phyloP scores from a whole-genome alignment of 176 grass and related monocot genomes.

The Olyra latifolia region DNA sequence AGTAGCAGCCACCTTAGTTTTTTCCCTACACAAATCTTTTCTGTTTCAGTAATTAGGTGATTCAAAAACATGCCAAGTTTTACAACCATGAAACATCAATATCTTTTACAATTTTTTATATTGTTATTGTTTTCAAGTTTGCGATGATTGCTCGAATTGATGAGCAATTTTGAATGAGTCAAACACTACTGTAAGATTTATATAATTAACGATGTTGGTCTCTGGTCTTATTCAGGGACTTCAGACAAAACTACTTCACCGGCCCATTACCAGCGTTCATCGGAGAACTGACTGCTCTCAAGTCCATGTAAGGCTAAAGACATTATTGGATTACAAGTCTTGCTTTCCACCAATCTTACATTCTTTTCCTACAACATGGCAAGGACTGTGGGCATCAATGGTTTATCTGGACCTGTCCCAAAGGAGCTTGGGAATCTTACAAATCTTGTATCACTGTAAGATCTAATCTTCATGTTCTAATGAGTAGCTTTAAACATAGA shows the following conservation, averaged over 20 bases:
- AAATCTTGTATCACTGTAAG: constrained; percentile 63
- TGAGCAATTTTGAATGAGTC: neutral
- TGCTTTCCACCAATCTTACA: neutral
- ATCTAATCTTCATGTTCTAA: neutral
- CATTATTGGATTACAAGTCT: neutral
- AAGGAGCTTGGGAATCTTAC: constrained; percentile 82
- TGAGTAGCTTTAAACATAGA: neutral
- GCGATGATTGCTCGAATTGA: neutral
- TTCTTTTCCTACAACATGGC: constrained; percentile 22
- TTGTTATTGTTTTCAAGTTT: neutral
- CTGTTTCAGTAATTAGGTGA: neutral
- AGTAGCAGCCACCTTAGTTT: neutral
- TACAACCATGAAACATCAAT: neutral
- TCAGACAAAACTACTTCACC: constrained; percentile 62
- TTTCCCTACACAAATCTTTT: neutral
- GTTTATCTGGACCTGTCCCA: constrained; percentile 79
- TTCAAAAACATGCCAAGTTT: neutral
- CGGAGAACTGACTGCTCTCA: constrained; percentile 65
- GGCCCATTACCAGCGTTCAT: constrained; percentile 76
- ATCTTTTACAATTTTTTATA: neutral
- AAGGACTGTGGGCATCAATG: constrained; percentile 69
- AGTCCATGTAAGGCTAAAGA: constrained; percentile 47
- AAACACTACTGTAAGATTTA: neutral
- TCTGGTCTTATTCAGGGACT: constrained; percentile 53
- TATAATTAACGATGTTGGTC: neutral